Conservation (phyloP, 192 early-diverging fungal genomes). For the Podila epigama region DNA sequence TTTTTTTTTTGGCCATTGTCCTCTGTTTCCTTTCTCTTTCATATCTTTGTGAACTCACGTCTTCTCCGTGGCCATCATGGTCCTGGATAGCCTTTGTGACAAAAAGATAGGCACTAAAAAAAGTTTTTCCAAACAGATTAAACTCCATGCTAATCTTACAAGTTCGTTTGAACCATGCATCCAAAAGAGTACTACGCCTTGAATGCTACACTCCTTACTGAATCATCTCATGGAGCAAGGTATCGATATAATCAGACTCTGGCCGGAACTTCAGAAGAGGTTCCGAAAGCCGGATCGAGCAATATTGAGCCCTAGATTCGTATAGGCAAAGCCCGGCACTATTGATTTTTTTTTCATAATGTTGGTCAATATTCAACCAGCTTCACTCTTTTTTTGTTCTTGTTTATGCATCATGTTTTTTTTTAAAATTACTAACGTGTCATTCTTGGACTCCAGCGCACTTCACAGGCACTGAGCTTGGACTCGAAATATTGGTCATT, state of each 20-base stretch:
- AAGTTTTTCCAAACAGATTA: neutral
- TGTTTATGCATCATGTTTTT: neutral
- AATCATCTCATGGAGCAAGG: slow-evolving; percentile 76
- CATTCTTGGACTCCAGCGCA: slow-evolving; percentile 64
- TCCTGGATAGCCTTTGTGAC: slow-evolving; percentile 60
- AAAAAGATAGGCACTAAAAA: slow-evolving; percentile 68
- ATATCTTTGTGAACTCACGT: slow-evolving; percentile 5
- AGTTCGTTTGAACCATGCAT: neutral
- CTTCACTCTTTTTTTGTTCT: neutral
- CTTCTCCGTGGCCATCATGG: slow-evolving; percentile 68
- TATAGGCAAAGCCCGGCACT: slow-evolving; percentile 69
- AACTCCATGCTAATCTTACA: neutral
- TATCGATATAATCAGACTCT: slow-evolving; percentile 65
- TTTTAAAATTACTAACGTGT: slow-evolving; percentile 49
- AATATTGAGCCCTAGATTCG: slow-evolving; percentile 49
- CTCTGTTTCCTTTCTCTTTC: neutral
- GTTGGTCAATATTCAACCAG: too few species aligned
- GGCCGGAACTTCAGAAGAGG: slow-evolving; percentile 73
- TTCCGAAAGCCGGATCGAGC: slow-evolving; percentile 64
- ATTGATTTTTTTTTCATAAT: too few species aligned
- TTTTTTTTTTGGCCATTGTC: neutral
- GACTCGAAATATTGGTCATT: slow-evolving; percentile 64
- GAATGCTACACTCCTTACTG: slow-evolving; percentile 41
- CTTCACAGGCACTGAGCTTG: slow-evolving; percentile 60
- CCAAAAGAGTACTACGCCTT: neutral